Base-by-base conservation (phyloP, 2,329 filamentous ascomycete species). In the Pestalotiopsis fici region DNA sequence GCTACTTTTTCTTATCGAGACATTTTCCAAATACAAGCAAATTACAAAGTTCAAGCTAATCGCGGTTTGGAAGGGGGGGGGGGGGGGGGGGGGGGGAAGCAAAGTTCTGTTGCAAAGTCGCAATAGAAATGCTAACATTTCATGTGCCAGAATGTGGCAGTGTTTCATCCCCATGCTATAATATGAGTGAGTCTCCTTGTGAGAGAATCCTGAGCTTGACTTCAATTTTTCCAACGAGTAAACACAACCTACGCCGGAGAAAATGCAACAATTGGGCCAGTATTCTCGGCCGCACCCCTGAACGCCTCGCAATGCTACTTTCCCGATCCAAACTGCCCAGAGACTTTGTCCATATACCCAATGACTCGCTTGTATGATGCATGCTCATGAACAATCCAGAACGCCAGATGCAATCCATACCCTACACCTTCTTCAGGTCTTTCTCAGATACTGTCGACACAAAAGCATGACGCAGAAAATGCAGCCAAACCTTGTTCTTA, bases 391-490 rank as follows among this genome's bases (percentile, higher is more conserved):
- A 13, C 9, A 60, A 13, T 21, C 28, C 57, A 23, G 31, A 60
- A 60, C 57, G 57, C 57, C 57, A 5, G 18, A 60, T 57, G 57
- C 28, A 60, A 35, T 1, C 18, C 43, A 56, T 55, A 31, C 15
- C 28, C 67, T 62, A 68, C 43, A 83, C 72, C 71, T 85, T 80
- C 74, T 86, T 81, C 43, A 97, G 83, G 54, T 95, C 89, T 62
- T 91, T 85, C 65, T 88, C 82, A 63, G 88, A 85, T 73, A 92
- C 81, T 3, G 91, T 94, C 50, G 90, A 88, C 25, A 97, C 92
- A 80, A 96, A 97, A 0, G 94, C 94, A 66, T 93, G 89, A 68
- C 83, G 79, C 31, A 97, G 81, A 77, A 97, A 97, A 62, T 91
- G 88, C 68, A 90, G 84, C 94, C 94, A 97, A 5, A 89, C 83